Evolutionary conservation across 2,329 filamentous ascomycete genomes (phyloP).

Genomic region (Tolypocladium inflatum): DNA sequence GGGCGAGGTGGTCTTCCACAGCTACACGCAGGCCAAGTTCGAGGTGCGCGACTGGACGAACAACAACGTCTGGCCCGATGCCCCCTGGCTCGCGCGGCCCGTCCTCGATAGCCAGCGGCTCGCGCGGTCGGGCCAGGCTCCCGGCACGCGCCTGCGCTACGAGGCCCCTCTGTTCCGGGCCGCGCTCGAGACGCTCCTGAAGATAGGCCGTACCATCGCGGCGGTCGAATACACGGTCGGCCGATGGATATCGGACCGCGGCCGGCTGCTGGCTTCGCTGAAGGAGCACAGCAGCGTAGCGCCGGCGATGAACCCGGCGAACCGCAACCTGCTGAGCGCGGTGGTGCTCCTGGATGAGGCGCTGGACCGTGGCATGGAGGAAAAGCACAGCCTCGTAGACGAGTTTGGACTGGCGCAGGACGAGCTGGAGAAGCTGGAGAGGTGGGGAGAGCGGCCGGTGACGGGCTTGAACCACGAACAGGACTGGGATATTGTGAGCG

Average conservation of each 20-base stretch:
- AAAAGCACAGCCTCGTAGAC: background rate
- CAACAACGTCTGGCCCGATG: background rate
- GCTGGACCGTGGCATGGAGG: background rate
- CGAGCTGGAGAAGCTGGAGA: background rate
- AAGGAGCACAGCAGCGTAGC: too few species aligned
- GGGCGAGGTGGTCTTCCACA: slow-evolving; percentile 5
- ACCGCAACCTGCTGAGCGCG: background rate
- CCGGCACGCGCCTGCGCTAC: background rate
- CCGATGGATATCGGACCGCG: background rate
- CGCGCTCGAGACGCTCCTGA: background rate
- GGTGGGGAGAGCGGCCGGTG: background rate
- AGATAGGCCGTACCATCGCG: background rate
- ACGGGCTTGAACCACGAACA: background rate
- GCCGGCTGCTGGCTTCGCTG: background rate
- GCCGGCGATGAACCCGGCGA: background rate
- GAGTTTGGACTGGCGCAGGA: background rate
- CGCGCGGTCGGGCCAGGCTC: background rate
- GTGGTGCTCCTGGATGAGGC: background rate
- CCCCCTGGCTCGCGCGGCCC: background rate
- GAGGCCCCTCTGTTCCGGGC: background rate
- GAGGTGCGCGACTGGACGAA: background rate
- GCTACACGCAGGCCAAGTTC: slow-evolving; percentile 8
- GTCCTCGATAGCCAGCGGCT: background rate
- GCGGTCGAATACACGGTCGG: background rate
- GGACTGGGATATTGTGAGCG: background rate